These are phyloP conservation scores for Glutinoglossum americanum DNA, from an alignment of 495 filamentous ascomycete species.

Conservation along the genomic window DNA sequence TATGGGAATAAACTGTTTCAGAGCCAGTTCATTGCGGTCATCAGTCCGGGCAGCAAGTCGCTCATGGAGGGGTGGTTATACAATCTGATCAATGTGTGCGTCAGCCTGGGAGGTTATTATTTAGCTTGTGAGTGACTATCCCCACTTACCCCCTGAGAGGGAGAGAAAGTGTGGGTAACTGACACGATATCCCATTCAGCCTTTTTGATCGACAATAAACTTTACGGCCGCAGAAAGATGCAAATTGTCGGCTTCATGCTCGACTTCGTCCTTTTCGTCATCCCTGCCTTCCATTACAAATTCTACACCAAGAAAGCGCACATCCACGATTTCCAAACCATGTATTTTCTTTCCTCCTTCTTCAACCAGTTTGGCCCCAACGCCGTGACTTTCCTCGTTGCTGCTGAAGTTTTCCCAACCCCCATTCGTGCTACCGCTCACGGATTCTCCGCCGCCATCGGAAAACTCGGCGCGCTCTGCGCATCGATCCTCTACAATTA, in stretches of 20 bases:
- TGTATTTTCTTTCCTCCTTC: slow-evolving; percentile 83
- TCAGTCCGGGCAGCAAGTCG: slow-evolving; percentile 37
- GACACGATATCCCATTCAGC: slow-evolving; percentile 22
- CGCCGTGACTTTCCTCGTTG: slow-evolving; percentile 68
- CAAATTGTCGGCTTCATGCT: slow-evolving; percentile 73
- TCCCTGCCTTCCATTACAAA: slow-evolving; percentile 64
- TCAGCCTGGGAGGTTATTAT: slow-evolving; percentile 68
- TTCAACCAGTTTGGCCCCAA: slow-evolving; percentile 97
- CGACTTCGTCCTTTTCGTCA: slow-evolving; percentile 68
- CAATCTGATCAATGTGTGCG: slow-evolving; percentile 67
- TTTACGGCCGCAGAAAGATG: slow-evolving; percentile 84
- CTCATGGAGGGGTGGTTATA: slow-evolving; percentile 76
- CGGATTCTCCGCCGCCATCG: slow-evolving; percentile 72
- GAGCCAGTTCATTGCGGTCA: slow-evolving; percentile 57
- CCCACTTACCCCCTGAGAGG: no score
- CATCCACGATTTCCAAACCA: slow-evolving; percentile 67
- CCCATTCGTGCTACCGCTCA: slow-evolving; percentile 78
- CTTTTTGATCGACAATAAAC: slow-evolving; percentile 72
- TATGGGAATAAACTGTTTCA: slow-evolving; percentile 97
- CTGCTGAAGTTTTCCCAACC: slow-evolving; percentile 78
- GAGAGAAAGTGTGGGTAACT: no score
- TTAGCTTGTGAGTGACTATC: slow-evolving; percentile 24
- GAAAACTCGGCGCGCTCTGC: slow-evolving; percentile 63
- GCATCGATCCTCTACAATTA: slow-evolving; percentile 76
- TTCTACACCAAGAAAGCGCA: slow-evolving; percentile 45